A percentile compares a stretch with the other conserved stretches of the same genome.
Evolutionary conservation across 108 stramenopile species (phyloP).

Genomic region (Fragilaria radians): DNA sequence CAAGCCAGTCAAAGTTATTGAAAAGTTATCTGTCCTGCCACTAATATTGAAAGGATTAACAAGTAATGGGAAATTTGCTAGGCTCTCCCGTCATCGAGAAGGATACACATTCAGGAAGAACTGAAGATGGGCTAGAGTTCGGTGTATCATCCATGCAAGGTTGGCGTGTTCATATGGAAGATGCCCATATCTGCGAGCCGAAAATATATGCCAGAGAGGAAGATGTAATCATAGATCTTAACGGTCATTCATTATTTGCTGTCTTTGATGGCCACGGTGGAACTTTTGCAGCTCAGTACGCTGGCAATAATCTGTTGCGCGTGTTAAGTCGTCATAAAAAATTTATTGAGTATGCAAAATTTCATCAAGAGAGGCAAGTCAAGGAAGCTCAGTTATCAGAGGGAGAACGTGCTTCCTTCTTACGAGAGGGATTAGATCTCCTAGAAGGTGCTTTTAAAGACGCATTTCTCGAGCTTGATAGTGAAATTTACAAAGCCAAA

Average conservation of each 20-base stretch:
- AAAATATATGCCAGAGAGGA: slow-evolving; percentile 3
- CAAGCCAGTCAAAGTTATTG: too few species aligned
- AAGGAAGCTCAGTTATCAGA: slow-evolving; percentile 19
- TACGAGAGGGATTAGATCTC: slow-evolving; percentile 23
- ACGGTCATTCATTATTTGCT: slow-evolving; percentile 57
- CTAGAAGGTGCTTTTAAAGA: slow-evolving; percentile 38
- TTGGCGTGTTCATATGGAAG: slow-evolving; percentile 88
- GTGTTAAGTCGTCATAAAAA: slow-evolving; percentile 31
- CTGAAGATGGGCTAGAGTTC: slow-evolving; percentile 30
- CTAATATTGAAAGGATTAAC: too few species aligned
- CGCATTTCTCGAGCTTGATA: slow-evolving; percentile 58
- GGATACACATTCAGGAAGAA: slow-evolving; percentile 49
- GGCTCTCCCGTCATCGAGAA: slow-evolving; percentile 56
- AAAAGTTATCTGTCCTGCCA: too few species aligned
- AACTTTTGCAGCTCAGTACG: slow-evolving; percentile 54
- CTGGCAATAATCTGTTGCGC: slow-evolving; percentile 35
- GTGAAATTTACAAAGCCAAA: slow-evolving; percentile 35
- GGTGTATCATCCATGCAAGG: slow-evolving; percentile 87
- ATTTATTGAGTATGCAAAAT: slow-evolving; percentile 41
- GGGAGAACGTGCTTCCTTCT: slow-evolving; percentile 13
- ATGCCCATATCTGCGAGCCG: slow-evolving; percentile 49
- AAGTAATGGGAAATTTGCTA: slow-evolving; percentile 72
- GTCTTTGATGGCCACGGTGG: slow-evolving; percentile 86
- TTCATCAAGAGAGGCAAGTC: slow-evolving; percentile 20
- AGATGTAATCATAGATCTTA: slow-evolving; percentile 17